Conservation (phyloP, 2,329 filamentous ascomycete species). For the Hyphodiscus sp. region DNA sequence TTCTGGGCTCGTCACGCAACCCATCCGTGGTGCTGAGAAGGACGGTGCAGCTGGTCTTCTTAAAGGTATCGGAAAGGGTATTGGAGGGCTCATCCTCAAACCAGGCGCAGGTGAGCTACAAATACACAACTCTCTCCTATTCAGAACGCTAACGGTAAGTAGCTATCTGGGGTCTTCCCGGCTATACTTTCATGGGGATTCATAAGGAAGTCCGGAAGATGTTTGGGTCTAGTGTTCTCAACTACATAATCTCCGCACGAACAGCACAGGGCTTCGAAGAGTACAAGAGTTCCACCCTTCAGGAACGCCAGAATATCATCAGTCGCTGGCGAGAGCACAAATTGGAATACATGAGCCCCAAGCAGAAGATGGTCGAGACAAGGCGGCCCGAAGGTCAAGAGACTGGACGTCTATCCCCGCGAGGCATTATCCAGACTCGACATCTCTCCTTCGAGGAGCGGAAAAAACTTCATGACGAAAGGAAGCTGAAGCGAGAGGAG, state of each 20-base stretch:
- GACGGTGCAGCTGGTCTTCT: constrained; percentile 60
- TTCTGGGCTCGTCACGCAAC: constrained; percentile 74
- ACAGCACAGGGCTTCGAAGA: constrained; percentile 71
- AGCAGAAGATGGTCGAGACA: constrained; percentile 29
- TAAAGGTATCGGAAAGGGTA: constrained; percentile 76
- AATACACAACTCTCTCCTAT: background rate
- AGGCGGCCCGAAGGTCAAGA: constrained; percentile 24
- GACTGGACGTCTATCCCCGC: constrained; percentile 24
- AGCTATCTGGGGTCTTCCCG: constrained; percentile 66
- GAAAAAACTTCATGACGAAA: constrained; percentile 43
- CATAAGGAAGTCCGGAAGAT: constrained; percentile 69
- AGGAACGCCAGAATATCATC: constrained; percentile 60
- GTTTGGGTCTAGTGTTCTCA: constrained; percentile 65
- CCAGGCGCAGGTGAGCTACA: constrained; percentile 61
- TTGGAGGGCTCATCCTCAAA: constrained; percentile 76
- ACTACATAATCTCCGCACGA: constrained; percentile 73
- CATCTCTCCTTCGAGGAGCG: constrained; percentile 44
- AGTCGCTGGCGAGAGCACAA: constrained; percentile 41
- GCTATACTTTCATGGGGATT: constrained; percentile 76
- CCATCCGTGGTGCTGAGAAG: constrained; percentile 60
- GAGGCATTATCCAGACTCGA: constrained; percentile 44
- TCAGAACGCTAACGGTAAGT: constrained; percentile 1
- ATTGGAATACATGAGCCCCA: constrained; percentile 32
- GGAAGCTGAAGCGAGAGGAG: constrained; percentile 31
- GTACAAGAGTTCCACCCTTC: constrained; percentile 42